phyloP scores from a whole-genome alignment of 2,329 filamentous ascomycete genomes.

The Zalaria sp. region DNA sequence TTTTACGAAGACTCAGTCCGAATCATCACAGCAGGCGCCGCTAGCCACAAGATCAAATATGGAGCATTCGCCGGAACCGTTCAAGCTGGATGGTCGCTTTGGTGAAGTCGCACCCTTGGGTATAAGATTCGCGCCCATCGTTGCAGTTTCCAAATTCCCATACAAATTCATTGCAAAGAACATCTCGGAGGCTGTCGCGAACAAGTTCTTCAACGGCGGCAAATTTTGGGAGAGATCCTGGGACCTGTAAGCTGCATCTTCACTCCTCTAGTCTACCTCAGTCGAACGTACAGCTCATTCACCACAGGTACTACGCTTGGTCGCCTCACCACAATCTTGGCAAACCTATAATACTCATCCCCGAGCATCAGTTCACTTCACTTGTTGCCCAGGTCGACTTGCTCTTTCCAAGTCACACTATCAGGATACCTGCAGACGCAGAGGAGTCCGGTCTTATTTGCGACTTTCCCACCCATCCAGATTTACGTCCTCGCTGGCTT shows the following conservation, averaged over 20 bases:
- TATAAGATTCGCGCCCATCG: constrained; percentile 25
- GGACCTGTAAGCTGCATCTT: constrained; percentile 53
- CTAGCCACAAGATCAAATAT: not conserved
- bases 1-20: too few relatives aligned
- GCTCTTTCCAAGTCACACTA: constrained; percentile 33
- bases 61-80: not conserved
- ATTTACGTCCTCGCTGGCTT: constrained; percentile 54
- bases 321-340: constrained; percentile 12
- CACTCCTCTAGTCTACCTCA: not conserved
- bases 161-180: constrained; percentile 41
- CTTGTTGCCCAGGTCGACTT: constrained; percentile 53
- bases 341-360: constrained; percentile 52
- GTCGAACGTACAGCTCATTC: too few relatives aligned
- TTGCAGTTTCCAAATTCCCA: constrained; percentile 43
- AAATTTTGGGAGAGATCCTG: constrained; percentile 50
- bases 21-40: too few relatives aligned
- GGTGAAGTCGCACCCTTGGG: constrained; percentile 19
- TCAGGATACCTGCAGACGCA: constrained; percentile 44
- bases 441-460: constrained; percentile 44
- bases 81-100: constrained; percentile 9
- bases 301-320: constrained; percentile 13
- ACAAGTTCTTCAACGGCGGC: constrained; percentile 39
- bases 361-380: constrained; percentile 47
- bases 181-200: constrained; percentile 30
- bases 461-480: constrained; percentile 44